Conservation (phyloP, 2,329 filamentous ascomycete genomes). For the Reticulascus tulasneorum region DNA sequence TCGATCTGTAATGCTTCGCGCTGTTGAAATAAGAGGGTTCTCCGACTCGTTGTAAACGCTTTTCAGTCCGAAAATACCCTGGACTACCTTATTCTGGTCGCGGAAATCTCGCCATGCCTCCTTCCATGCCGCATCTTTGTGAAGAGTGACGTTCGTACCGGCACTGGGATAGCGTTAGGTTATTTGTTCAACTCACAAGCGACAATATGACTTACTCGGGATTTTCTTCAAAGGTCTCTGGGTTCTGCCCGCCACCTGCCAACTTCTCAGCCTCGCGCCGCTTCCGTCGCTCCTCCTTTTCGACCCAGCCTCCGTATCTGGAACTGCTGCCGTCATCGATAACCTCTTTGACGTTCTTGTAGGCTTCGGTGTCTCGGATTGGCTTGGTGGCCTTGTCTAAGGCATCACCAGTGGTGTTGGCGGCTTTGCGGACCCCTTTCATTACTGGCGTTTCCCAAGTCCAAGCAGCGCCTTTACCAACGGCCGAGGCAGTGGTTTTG, state of each 20-base stretch:
- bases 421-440: conserved; percentile 83
- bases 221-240: conserved; percentile 72
- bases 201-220: conserved; percentile 64
- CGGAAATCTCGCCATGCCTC: conserved; percentile 97
- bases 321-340: conserved; percentile 97
- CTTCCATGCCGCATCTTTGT: conserved; percentile 97
- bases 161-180: conserved; percentile 56
- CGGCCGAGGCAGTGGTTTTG: conserved; percentile 78
- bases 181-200: conserved; percentile 6
- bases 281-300: conserved; percentile 88
- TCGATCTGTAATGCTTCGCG: conserved; percentile 87
- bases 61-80: conserved; percentile 82
- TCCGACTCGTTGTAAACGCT: conserved; percentile 92
- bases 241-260: conserved; percentile 33
- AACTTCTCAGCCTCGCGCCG: conserved; percentile 71
- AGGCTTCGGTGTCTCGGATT: conserved; percentile 90
- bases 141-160: conserved; percentile 87
- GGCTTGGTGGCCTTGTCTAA: conserved; percentile 94
- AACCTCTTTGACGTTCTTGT: conserved; percentile 89
- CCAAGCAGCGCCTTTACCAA: conserved; percentile 90
- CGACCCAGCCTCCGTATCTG: conserved; percentile 91
- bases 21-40: conserved; percentile 90
- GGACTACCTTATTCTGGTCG: conserved; percentile 83
- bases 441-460: conserved; percentile 95
- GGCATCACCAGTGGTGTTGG: conserved; percentile 78